A percentile compares a stretch with the other conserved stretches of the same genome.
Conservation (phyloP, 2,329 filamentous ascomycete species). For the Pseudocercospora musae region DNA sequence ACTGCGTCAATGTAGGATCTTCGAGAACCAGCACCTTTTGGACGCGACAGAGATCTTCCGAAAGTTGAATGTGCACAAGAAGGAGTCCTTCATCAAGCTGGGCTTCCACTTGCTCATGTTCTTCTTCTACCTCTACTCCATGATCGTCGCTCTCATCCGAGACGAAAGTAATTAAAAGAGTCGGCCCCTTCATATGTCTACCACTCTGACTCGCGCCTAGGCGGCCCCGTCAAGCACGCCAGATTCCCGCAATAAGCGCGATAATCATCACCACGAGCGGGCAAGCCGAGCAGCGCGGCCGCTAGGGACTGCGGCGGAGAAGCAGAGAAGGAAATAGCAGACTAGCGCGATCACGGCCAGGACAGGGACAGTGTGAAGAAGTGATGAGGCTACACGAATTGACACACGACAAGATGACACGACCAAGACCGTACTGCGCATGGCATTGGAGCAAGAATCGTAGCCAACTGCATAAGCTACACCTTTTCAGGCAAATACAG, state of each 20-base stretch:
- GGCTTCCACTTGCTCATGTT: constrained; percentile 99
- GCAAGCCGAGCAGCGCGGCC: neutral
- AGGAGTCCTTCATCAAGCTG: constrained; percentile 99
- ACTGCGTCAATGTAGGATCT: constrained; percentile 62
- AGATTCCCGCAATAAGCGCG: constrained; percentile 2
- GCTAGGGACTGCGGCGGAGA: neutral
- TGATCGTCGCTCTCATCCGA: constrained; percentile 81
- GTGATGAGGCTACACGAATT: constrained; percentile 1
- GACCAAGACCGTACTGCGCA: constrained; percentile 2
- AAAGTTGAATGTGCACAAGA: constrained; percentile 98
- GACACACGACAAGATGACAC: constrained; percentile 4
- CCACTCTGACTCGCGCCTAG: constrained; percentile 6
- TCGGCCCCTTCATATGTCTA: constrained; percentile 6
- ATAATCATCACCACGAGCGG: neutral
- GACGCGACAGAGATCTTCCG: constrained; percentile 99
- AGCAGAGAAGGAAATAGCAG: neutral
- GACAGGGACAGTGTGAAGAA: neutral
- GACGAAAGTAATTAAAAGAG: constrained; percentile 60
- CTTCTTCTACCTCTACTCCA: constrained; percentile 86
- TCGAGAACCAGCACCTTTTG: constrained; percentile 93
- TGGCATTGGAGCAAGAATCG: neutral
- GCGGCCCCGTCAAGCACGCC: constrained; percentile 2
- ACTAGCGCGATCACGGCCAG: constrained; percentile 1
- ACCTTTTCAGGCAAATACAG: constrained; percentile 2
- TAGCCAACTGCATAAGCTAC: neutral